Evolutionary conservation across 352 stramenopile genomes (phyloP).

Genomic region (Thalassiosira hispida): DNA sequence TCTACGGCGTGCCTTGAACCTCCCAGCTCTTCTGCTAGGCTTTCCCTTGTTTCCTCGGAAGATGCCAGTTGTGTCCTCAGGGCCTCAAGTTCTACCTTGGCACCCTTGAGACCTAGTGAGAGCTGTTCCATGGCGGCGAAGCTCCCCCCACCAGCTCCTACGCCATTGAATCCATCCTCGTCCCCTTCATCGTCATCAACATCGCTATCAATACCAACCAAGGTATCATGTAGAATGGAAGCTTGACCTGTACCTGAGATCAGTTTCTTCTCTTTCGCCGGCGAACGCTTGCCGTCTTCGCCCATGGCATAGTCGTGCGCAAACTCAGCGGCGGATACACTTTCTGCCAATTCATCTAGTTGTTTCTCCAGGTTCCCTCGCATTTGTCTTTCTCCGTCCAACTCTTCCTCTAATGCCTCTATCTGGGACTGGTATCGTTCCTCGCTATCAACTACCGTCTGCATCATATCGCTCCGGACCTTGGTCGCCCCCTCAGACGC

Average conservation of each 20-base stretch:
- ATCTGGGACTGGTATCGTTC: slow-evolving; percentile 73
- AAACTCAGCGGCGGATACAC: slow-evolving; percentile 50
- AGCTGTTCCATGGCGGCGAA: slow-evolving; percentile 79
- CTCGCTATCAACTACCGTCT: slow-evolving; percentile 75
- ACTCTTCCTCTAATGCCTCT: slow-evolving; percentile 61
- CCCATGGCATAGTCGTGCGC: slow-evolving; percentile 13
- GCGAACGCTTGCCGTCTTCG: slow-evolving; percentile 5
- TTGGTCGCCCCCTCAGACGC: slow-evolving; percentile 70
- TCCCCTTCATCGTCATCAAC: slow-evolving; percentile 63
- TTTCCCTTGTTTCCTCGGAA: slow-evolving; percentile 66
- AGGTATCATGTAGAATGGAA: slow-evolving; percentile 73
- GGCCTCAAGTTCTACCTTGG: slow-evolving; percentile 63
- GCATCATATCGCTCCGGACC: slow-evolving; percentile 74
- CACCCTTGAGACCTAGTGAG: slow-evolving; percentile 61
- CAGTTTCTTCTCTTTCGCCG: slow-evolving; percentile 67
- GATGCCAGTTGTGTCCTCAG: slow-evolving; percentile 63
- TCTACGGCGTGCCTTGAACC: slow-evolving; percentile 65
- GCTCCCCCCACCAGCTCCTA: slow-evolving; percentile 23
- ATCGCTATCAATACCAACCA: slow-evolving; percentile 59
- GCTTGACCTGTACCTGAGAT: slow-evolving; percentile 58
- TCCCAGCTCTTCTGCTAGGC: slow-evolving; percentile 59
- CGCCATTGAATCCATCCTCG: slow-evolving; percentile 26
- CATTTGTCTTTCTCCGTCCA: slow-evolving; percentile 62
- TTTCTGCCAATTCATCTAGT: slow-evolving; percentile 68
- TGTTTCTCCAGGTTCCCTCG: slow-evolving; percentile 65